Conservation (phyloP, 2,329 filamentous ascomycete species). For the Sporothrix schenckii region DNA sequence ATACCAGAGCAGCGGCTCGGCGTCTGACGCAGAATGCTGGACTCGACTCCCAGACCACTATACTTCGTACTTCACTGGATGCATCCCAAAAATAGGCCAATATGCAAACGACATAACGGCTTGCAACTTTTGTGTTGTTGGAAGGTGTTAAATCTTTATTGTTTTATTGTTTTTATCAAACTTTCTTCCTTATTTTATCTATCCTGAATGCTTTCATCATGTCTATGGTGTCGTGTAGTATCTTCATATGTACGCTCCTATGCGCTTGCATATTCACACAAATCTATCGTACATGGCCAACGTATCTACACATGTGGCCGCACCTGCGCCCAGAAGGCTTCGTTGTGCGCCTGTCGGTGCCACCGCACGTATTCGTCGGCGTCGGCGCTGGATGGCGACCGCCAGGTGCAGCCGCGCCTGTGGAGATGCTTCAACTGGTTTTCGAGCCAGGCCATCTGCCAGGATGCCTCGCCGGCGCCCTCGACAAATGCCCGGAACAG, state of each 20-base stretch:
- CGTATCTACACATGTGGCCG: slow-evolving; percentile 25
- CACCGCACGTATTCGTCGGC: slow-evolving; percentile 41
- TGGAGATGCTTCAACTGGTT: slow-evolving; percentile 39
- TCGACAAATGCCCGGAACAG: slow-evolving; percentile 54
- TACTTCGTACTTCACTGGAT: too few species aligned
- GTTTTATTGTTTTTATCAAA: background rate
- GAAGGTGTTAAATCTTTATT: background rate
- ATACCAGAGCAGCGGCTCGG: background rate
- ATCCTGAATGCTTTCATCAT: background rate
- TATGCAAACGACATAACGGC: too few species aligned
- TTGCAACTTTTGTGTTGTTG: background rate
- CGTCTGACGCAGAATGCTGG: too few species aligned
- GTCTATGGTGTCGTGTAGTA: slow-evolving; percentile 1
- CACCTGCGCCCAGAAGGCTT: slow-evolving; percentile 34
- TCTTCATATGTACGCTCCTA: background rate
- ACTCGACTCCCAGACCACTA: too few species aligned
- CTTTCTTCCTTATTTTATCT: background rate
- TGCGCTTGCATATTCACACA: slow-evolving; percentile 1
- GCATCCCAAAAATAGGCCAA: too few species aligned
- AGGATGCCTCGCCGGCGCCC: slow-evolving; percentile 40
- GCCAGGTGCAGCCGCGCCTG: slow-evolving; percentile 39
- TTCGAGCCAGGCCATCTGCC: slow-evolving; percentile 41
- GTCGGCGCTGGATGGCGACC: slow-evolving; percentile 47
- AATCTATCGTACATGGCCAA: background rate
- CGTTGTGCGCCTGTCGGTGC: slow-evolving; percentile 33